A percentile compares a stretch with the other conserved stretches of the same genome.
These are phyloP conservation scores for Ustilago tritici DNA, from an alignment of 1,284 basidiomycete genomes.

Conservation along the genomic window DNA sequence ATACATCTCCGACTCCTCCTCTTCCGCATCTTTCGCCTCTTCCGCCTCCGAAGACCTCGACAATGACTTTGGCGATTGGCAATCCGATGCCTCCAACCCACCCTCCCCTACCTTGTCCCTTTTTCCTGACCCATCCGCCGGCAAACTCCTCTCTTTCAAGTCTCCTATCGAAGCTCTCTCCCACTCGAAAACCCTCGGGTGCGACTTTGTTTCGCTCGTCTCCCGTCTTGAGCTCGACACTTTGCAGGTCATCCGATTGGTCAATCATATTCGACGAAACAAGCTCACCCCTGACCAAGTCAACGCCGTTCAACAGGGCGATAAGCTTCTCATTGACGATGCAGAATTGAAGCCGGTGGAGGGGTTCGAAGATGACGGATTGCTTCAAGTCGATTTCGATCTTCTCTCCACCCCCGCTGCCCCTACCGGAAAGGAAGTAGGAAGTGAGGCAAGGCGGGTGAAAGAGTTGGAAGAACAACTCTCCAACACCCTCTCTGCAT, in stretches of 20 bases:
- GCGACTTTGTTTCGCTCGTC: slow-evolving; percentile 59
- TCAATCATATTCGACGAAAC: slow-evolving; percentile 63
- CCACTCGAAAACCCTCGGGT: slow-evolving; percentile 51
- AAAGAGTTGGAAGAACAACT: slow-evolving; percentile 53
- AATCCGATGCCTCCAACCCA: slow-evolving; percentile 29
- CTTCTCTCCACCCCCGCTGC: neutral
- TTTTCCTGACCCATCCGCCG: slow-evolving; percentile 16
- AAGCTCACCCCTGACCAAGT: slow-evolving; percentile 26
- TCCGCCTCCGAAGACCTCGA: slow-evolving; percentile 38
- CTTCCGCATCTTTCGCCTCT: slow-evolving; percentile 24
- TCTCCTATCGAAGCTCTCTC: slow-evolving; percentile 54
- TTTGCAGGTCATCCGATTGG: slow-evolving; percentile 63
- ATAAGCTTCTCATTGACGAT: slow-evolving; percentile 54
- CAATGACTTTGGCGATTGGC: slow-evolving; percentile 54
- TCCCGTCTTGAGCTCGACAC: slow-evolving; percentile 53
- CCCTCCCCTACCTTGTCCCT: slow-evolving; percentile 28
- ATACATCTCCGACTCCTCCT: slow-evolving; percentile 27
- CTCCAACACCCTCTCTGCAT: slow-evolving; percentile 38
- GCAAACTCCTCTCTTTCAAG: slow-evolving; percentile 33
- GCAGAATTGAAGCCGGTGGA: slow-evolving; percentile 62
- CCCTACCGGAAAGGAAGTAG: too few species aligned
- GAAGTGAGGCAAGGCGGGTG: slow-evolving; percentile 15
- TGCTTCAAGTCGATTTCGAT: slow-evolving; percentile 65
- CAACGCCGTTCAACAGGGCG: slow-evolving; percentile 27
- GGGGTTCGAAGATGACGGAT: slow-evolving; percentile 65